A percentile compares a stretch with the other conserved stretches of the same genome.
Evolutionary conservation across 208 protist genomes (phyloP).

Genomic region (Crithidia mellificae): DNA sequence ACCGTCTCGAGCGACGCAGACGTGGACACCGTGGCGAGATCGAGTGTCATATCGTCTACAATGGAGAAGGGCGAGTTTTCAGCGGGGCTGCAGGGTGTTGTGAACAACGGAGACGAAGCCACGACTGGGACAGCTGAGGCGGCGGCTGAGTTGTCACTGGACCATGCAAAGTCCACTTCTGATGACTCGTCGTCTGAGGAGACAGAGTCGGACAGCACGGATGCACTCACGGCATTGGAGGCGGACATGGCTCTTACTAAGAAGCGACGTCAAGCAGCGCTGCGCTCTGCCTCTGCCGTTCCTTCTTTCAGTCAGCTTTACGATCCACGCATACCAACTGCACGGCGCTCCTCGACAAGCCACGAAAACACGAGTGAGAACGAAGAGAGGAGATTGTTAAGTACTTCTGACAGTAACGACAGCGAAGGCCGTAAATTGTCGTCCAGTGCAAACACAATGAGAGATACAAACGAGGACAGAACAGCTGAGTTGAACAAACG

Average conservation of each 20-base stretch:
- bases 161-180: background rate
- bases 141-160: background rate
- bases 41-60: slow-evolving; percentile 10
- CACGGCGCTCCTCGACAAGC: background rate
- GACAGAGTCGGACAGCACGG: slow-evolving; percentile 28
- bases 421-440: no score
- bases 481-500: no score
- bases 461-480: no score
- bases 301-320: slow-evolving; percentile 55
- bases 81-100: background rate
- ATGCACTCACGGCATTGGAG: slow-evolving; percentile 49
- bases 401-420: no score
- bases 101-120: background rate
- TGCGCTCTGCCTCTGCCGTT: slow-evolving; percentile 18
- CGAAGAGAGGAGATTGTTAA: no score
- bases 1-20: slow-evolving; percentile 29
- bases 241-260: slow-evolving; percentile 44
- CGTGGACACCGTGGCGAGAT: slow-evolving; percentile 26
- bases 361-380: background rate
- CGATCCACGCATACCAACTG: slow-evolving; percentile 21
- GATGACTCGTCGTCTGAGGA: slow-evolving; percentile 12
- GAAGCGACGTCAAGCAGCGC: slow-evolving; percentile 32
- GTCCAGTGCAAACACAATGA: no score
- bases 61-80: background rate
- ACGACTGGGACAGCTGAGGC: background rate